Conservation (phyloP, 192 early-diverging fungal genomes). For the Mortierella claussenii region DNA sequence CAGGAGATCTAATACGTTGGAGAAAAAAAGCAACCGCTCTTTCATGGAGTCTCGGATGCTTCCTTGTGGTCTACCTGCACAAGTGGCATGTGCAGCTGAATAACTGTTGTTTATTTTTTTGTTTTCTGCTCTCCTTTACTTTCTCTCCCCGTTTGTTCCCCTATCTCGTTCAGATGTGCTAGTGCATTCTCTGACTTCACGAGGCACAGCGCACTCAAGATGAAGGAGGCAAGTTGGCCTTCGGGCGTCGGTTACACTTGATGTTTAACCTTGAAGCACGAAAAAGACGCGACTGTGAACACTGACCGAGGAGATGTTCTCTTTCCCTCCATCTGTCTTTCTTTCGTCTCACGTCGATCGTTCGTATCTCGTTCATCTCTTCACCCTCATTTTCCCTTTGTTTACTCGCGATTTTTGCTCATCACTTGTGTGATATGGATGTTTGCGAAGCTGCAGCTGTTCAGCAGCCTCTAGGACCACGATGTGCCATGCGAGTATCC, state of each 20-base stretch:
- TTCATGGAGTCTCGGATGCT: too few relatives aligned
- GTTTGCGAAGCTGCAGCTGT: neutral
- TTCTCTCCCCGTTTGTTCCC: slow-evolving; percentile 7
- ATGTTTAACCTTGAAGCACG: neutral
- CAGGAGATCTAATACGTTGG: neutral
- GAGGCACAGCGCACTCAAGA: neutral
- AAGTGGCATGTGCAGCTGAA: neutral
- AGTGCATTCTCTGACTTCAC: neutral
- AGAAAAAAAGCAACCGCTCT: neutral
- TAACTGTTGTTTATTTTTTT: slow-evolving; percentile 3
- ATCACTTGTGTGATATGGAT: neutral
- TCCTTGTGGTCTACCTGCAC: neutral
- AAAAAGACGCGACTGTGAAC: neutral
- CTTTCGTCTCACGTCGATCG: neutral
- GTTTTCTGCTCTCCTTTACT: neutral
- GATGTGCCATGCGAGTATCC: too few relatives aligned
- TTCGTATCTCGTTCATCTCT: neutral
- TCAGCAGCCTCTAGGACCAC: too few relatives aligned
- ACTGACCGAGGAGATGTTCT: slow-evolving; percentile 1
- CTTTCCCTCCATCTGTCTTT: neutral
- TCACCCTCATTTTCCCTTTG: slow-evolving; percentile 4
- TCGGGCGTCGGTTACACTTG: neutral
- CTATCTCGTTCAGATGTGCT: slow-evolving; percentile 8
- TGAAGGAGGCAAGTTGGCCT: neutral
- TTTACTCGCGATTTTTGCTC: neutral